A percentile compares a stretch with the other conserved stretches of the same genome.
These are phyloP conservation scores for Eucalyptus marginata DNA, from an alignment of 345 rosid species.

Conservation along the genomic window DNA sequence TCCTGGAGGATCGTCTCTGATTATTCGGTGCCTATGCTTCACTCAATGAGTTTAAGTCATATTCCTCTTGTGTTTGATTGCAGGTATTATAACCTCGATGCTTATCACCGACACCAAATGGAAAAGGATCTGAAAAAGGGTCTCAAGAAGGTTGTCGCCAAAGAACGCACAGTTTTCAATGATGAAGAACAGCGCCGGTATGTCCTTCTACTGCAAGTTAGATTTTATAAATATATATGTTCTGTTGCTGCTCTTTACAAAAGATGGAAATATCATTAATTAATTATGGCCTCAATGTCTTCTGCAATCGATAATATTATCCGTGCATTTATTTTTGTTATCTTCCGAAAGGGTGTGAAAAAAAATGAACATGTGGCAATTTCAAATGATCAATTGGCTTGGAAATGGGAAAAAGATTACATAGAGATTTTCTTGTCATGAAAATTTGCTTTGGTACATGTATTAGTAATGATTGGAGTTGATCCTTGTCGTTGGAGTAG, in stretches of 20 bases:
- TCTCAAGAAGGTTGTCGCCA: slow-evolving; percentile 34
- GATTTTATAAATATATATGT: neutral
- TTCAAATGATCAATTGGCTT: neutral
- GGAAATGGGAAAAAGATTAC: neutral
- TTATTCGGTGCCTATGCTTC: neutral
- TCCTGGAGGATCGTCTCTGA: neutral
- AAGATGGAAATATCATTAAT: neutral
- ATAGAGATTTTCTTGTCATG: neutral
- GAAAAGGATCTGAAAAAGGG: slow-evolving; percentile 67
- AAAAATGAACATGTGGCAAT: neutral
- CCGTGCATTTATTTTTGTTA: neutral
- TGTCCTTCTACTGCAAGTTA: neutral
- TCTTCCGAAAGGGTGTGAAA: neutral
- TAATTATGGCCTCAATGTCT: neutral
- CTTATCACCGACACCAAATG: slow-evolving; percentile 59
- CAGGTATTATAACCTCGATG: slow-evolving; percentile 89
- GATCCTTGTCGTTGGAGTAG: neutral
- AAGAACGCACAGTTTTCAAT: slow-evolving; percentile 83
- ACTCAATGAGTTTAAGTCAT: neutral
- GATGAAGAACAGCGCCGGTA: slow-evolving; percentile 97
- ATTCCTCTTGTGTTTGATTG: neutral
- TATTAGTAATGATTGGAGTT: neutral
- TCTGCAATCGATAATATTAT: neutral
- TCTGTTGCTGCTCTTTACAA: neutral
- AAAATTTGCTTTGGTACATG: neutral